Conservation (phyloP, 768 basidiomycete species). For the Serendipita vermifera region DNA sequence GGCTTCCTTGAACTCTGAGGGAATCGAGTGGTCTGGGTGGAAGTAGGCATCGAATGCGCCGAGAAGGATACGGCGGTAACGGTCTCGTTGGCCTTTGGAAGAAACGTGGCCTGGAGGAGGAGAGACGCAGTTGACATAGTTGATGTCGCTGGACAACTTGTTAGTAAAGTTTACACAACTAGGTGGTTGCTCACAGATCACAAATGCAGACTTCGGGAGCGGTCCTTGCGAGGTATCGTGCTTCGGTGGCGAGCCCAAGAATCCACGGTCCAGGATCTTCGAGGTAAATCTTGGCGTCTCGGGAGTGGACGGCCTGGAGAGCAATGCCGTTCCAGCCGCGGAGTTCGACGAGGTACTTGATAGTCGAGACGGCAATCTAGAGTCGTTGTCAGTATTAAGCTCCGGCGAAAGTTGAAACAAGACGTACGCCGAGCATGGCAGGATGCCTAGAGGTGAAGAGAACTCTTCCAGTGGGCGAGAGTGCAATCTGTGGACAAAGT, state of each 20-base stretch:
- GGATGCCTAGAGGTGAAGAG: slow-evolving; percentile 83
- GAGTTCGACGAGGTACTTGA: slow-evolving; percentile 84
- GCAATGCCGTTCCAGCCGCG: slow-evolving; percentile 89
- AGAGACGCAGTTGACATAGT: slow-evolving; percentile 67
- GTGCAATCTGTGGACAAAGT: slow-evolving; percentile 46
- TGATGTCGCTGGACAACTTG: slow-evolving; percentile 48
- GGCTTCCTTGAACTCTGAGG: slow-evolving; percentile 88
- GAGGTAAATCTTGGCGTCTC: slow-evolving; percentile 85
- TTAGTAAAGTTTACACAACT: no score
- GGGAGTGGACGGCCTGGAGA: slow-evolving; percentile 66
- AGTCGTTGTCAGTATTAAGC: slow-evolving; percentile 6
- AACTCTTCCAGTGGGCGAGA: slow-evolving; percentile 75
- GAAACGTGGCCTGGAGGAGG: slow-evolving; percentile 68
- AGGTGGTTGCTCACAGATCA: slow-evolving; percentile 52
- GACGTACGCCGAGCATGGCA: slow-evolving; percentile 71
- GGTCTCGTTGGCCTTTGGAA: slow-evolving; percentile 65
- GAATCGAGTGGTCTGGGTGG: slow-evolving; percentile 77
- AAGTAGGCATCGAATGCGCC: slow-evolving; percentile 75
- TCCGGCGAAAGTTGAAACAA: background rate
- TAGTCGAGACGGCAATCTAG: slow-evolving; percentile 75
- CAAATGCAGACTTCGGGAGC: slow-evolving; percentile 75
- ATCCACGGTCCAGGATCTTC: slow-evolving; percentile 98
- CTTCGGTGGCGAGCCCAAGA: slow-evolving; percentile 76
- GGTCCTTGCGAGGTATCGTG: slow-evolving; percentile 61
- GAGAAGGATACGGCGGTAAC: slow-evolving; percentile 58